Conservation (phyloP, 2,329 filamentous ascomycete species). For the Samsoniella hepiali region DNA sequence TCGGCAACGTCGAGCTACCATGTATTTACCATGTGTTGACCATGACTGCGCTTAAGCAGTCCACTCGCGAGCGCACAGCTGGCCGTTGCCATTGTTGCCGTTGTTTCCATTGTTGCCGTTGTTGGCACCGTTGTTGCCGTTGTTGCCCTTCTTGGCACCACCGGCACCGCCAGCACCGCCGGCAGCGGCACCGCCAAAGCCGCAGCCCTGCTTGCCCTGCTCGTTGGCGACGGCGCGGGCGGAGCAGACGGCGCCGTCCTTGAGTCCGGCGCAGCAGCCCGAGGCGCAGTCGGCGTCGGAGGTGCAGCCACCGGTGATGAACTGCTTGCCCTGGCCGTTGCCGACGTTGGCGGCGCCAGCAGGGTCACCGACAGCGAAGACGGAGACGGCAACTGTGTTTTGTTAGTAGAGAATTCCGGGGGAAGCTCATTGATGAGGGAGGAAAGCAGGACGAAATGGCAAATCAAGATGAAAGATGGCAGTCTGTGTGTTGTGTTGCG, state of each 20-base stretch:
- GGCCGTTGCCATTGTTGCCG: neutral
- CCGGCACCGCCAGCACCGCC: conserved; percentile 2
- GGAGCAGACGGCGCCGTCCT: conserved; percentile 29
- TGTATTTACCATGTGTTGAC: neutral
- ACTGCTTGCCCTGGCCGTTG: conserved; percentile 26
- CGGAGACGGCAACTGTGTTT: conserved; percentile 18
- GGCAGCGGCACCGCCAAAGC: conserved; percentile 23
- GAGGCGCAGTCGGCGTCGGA: conserved; percentile 30
- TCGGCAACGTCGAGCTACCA: neutral
- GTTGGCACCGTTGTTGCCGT: neutral
- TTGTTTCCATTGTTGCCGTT: neutral
- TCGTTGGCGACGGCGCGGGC: conserved; percentile 26
- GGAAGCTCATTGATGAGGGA: no score
- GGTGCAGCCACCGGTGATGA: conserved; percentile 29
- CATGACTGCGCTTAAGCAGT: neutral
- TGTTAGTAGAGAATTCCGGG: neutral
- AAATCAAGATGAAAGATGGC: neutral
- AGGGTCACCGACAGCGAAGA: conserved; percentile 22
- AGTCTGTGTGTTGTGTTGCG: neutral
- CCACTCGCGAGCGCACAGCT: neutral
- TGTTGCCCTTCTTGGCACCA: neutral
- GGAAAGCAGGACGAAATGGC: neutral
- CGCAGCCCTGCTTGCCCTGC: conserved; percentile 34
- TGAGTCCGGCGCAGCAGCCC: conserved; percentile 29
- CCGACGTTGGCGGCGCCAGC: conserved; percentile 27